Base-by-base conservation (phyloP, 176 grass and related monocot species). In the Zizania latifolia region DNA sequence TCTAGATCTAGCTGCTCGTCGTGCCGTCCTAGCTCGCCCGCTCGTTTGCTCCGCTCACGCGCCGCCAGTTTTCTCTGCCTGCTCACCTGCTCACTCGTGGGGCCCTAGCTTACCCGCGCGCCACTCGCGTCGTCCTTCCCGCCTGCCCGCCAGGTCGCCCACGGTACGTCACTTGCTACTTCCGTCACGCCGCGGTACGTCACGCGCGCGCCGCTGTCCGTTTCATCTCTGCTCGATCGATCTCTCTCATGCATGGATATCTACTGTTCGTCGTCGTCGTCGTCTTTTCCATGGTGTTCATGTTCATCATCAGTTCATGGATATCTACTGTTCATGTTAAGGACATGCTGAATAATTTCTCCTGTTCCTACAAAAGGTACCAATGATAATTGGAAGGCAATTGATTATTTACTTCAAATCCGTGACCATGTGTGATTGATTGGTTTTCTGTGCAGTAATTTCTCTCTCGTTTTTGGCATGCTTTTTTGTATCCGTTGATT, bases 341-440 rank as follows among this genome's bases (percentile, higher is more conserved):
- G 78, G 87, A 73, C 62, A 72, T 90, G 78, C 63, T 84, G 58
- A 78, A 82, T 17, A 85, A 62, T 8, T 90, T 90, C 71, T 76
- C 91, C 8, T 93, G 91, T 87, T 90, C 84, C 2, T 87, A 90
- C 74, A 93, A 90, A 58, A 90, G 82, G 91, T 90, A 73, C 28
- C 1, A 10, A 13, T 14, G 26, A 27, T 16, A n/a, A n/a, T n/a
- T 2, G 34, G 1, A 4, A 41, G 19, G 3, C 60, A 31, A 33
- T 13, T 44, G n/a, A 8, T 28, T 46, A 35, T n/a, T 58, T 51
- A 27, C 5, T 7, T n/a, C n/a, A n/a, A n/a, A n/a, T n/a, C n/a
- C n/a, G n/a, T 61, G 40, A 71, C 14, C 37, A 5, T 15, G 34
- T 2, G 19, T 33, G 22, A 36, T 10, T 54, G 0, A 2, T 26